Percentiles rank a stretch among this genome's conserved stretches.
These are phyloP conservation scores for Mycosphaerella sp. DNA, from an alignment of 2,329 filamentous ascomycete species.

Conservation along the genomic window DNA sequence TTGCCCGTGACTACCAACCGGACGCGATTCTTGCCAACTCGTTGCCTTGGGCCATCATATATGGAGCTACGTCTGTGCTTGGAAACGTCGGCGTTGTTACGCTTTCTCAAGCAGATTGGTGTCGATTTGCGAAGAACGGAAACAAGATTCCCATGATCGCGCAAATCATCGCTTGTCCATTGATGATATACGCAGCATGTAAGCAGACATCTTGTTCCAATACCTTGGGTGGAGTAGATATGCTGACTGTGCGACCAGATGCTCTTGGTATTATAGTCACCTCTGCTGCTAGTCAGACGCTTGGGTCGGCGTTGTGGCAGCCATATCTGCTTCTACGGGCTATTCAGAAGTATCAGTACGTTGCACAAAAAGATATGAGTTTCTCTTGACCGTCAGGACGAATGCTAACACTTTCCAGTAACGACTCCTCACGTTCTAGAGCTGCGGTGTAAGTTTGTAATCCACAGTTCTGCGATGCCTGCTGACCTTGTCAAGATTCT, in stretches of 20 bases:
- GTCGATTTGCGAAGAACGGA: constrained; percentile 6
- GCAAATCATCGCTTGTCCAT: constrained; percentile 7
- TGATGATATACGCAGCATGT: constrained; percentile 10
- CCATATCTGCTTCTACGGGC: constrained; percentile 14
- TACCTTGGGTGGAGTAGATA: not conserved
- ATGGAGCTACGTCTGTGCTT: constrained; percentile 13
- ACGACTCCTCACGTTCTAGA: constrained; percentile 23
- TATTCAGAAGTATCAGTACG: constrained; percentile 12
- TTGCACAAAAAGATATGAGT: too few species aligned
- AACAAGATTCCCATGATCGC: constrained; percentile 6
- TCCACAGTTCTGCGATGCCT: not conserved
- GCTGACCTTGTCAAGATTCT: constrained; percentile 18
- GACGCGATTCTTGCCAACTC: constrained; percentile 13
- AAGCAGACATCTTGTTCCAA: not conserved
- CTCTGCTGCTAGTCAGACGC: constrained; percentile 12
- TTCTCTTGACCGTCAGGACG: too few species aligned
- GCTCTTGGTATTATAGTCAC: constrained; percentile 15
- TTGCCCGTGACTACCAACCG: constrained; percentile 13
- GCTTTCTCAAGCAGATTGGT: constrained; percentile 12
- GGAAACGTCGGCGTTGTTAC: constrained; percentile 15
- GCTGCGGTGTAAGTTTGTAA: constrained; percentile 22
- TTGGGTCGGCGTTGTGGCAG: constrained; percentile 15
- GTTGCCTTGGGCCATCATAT: constrained; percentile 11
- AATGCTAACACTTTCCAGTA: not conserved
- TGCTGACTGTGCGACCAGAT: not conserved